Evolutionary conservation across 1,284 basidiomycete genomes (phyloP).

Genomic region (Earliella scabrosa): DNA sequence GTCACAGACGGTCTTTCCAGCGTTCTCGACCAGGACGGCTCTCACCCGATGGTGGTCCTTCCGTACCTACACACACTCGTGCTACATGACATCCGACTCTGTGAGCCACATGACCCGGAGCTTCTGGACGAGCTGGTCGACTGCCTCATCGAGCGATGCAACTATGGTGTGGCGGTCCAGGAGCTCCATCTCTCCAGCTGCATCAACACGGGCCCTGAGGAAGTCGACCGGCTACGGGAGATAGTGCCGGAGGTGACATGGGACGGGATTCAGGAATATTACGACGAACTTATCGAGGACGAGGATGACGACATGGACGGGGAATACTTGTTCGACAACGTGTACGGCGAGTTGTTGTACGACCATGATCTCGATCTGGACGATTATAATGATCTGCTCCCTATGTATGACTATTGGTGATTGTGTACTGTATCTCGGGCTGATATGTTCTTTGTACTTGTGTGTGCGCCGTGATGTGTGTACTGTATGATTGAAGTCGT

Average conservation of each 20-base stretch:
- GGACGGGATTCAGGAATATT: slow-evolving; percentile 10
- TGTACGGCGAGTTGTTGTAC: too few species aligned
- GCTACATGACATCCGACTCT: slow-evolving; percentile 1
- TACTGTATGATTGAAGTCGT: too few species aligned
- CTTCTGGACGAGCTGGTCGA: slow-evolving; percentile 12
- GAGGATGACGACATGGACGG: background rate
- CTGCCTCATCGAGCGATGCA: slow-evolving; percentile 16
- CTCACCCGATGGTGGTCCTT: slow-evolving; percentile 2
- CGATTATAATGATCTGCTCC: too few species aligned
- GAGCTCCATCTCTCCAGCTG: slow-evolving; percentile 4
- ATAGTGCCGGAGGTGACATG: slow-evolving; percentile 16
- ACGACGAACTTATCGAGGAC: slow-evolving; percentile 7
- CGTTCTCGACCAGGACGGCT: background rate
- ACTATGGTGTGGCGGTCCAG: slow-evolving; percentile 12
- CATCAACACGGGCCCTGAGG: slow-evolving; percentile 1
- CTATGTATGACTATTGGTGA: too few species aligned
- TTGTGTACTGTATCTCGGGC: too few species aligned
- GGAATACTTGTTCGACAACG: too few species aligned
- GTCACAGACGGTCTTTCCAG: slow-evolving; percentile 10
- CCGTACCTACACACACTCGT: slow-evolving; percentile 10
- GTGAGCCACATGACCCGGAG: background rate
- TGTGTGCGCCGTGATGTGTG: too few species aligned
- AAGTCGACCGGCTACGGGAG: slow-evolving; percentile 9
- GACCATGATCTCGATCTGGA: too few species aligned
- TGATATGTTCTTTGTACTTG: too few species aligned